A percentile compares a stretch with the other conserved stretches of the same genome.
Conservation (phyloP, 495 filamentous ascomycete genomes). For the Aspergillus indologenus region DNA sequence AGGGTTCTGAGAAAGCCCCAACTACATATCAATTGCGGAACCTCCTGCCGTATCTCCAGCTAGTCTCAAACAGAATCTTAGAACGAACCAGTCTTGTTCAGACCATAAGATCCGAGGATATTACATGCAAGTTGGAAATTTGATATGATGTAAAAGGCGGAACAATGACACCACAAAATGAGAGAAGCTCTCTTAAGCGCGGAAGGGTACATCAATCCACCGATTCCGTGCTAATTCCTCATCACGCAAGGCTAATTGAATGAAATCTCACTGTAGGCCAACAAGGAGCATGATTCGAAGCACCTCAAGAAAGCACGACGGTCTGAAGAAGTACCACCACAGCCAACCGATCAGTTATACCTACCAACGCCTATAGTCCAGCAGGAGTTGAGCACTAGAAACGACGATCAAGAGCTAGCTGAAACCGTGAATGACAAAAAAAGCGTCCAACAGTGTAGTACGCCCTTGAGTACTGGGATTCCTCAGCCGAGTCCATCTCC, state of each 20-base stretch:
- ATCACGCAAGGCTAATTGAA: neutral
- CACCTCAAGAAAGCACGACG: slow-evolving; percentile 52
- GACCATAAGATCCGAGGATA: too few species aligned
- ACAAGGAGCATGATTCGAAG: slow-evolving; percentile 36
- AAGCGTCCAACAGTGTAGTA: slow-evolving; percentile 49
- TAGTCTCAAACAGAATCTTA: too few species aligned
- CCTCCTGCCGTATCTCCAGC: too few species aligned
- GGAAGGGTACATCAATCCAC: slow-evolving; percentile 35
- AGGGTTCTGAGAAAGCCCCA: neutral
- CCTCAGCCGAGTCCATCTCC: slow-evolving; percentile 68
- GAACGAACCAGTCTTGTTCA: too few species aligned
- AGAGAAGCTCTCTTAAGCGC: slow-evolving; percentile 55
- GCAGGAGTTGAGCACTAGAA: slow-evolving; percentile 57
- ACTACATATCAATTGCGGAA: neutral
- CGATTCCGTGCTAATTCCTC: neutral
- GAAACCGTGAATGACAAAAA: slow-evolving; percentile 66
- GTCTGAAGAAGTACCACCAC: slow-evolving; percentile 48
- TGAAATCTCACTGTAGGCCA: slow-evolving; percentile 27
- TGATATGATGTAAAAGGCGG: slow-evolving; percentile 10
- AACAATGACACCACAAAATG: slow-evolving; percentile 47
- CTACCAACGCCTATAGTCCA: slow-evolving; percentile 83
- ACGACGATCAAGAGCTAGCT: slow-evolving; percentile 66
- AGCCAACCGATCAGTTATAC: slow-evolving; percentile 55
- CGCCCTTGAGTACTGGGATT: slow-evolving; percentile 53
- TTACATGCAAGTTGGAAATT: neutral